These are phyloP conservation scores for Amaranthus tricolor DNA, from an alignment of 179 eudicot genomes.

Conservation along the genomic window DNA sequence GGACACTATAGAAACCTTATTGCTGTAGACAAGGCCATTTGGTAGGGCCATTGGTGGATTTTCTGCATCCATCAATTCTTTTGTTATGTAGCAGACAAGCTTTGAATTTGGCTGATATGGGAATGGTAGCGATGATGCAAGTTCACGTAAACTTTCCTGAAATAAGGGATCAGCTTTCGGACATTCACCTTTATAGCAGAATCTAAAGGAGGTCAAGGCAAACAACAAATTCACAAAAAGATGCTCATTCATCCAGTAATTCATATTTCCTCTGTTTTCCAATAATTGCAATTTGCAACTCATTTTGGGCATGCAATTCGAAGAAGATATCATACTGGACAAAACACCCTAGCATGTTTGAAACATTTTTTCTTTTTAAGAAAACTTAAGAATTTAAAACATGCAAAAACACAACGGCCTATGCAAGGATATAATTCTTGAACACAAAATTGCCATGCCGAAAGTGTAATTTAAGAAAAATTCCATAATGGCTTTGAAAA, in stretches of 20 bases:
- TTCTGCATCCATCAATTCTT: conserved; percentile 97
- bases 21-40: conserved; percentile 92
- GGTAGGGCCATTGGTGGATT: conserved; percentile 98
- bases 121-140: conserved; percentile 76
- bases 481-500: not conserved
- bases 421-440: not conserved
- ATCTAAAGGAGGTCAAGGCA: conserved; percentile 66
- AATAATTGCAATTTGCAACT: too few relatives aligned
- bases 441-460: not conserved
- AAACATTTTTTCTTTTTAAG: not conserved
- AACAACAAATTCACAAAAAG: conserved; percentile 9
- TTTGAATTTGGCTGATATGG: conserved; percentile 98
- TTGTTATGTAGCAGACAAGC: conserved; percentile 92
- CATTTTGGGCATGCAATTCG: too few relatives aligned
- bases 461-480: not conserved
- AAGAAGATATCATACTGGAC: too few relatives aligned
- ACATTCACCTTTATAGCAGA: conserved; percentile 87
- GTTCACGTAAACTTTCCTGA: conserved; percentile 89
- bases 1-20: conserved; percentile 54
- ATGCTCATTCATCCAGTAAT: too few relatives aligned
- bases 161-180: conserved; percentile 95
- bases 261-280: too few relatives aligned
- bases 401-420: not conserved
- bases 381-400: too few relatives aligned
- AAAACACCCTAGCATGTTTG: too few relatives aligned